A percentile compares a stretch with the other conserved stretches of the same genome.
phyloP scores from a whole-genome alignment of 768 basidiomycete genomes.

The Boletus pseudopeckii region DNA sequence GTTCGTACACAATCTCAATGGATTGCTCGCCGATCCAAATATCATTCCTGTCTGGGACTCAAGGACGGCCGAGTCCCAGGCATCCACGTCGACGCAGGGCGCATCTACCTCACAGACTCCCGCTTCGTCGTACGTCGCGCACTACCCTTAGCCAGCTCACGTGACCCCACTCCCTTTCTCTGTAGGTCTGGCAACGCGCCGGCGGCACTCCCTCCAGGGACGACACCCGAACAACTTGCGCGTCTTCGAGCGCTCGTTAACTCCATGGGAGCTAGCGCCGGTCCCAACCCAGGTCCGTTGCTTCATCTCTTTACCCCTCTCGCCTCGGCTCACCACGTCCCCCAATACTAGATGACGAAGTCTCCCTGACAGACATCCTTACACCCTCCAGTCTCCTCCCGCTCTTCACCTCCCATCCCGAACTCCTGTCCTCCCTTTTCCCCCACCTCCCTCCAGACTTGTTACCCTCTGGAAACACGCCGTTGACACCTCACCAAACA shows the following conservation, averaged over 20 bases:
- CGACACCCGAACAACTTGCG: conserved; percentile 64
- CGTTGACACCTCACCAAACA: conserved; percentile 23
- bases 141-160: not conserved
- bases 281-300: conserved; percentile 15
- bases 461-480: conserved; percentile 64
- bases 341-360: conserved; percentile 36
- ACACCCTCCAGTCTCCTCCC: conserved; percentile 70
- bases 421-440: conserved; percentile 65
- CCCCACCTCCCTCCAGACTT: conserved; percentile 74
- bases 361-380: conserved; percentile 72
- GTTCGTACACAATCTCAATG: conserved; percentile 69
- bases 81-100: conserved; percentile 43
- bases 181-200: conserved; percentile 10
- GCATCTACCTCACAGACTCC: conserved; percentile 35
- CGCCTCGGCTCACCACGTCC: conserved; percentile 1
- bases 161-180: not conserved
- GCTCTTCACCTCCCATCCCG: conserved; percentile 67
- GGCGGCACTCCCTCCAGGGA: conserved; percentile 10
- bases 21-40: conserved; percentile 64
- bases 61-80: conserved; percentile 37
- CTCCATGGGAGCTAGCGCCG: conserved; percentile 38
- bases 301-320: not conserved
- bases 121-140: conserved; percentile 21
- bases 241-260: conserved; percentile 54
- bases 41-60: conserved; percentile 58